phyloP scores from a whole-genome alignment of 768 basidiomycete species.

The Serendipita vermifera region DNA sequence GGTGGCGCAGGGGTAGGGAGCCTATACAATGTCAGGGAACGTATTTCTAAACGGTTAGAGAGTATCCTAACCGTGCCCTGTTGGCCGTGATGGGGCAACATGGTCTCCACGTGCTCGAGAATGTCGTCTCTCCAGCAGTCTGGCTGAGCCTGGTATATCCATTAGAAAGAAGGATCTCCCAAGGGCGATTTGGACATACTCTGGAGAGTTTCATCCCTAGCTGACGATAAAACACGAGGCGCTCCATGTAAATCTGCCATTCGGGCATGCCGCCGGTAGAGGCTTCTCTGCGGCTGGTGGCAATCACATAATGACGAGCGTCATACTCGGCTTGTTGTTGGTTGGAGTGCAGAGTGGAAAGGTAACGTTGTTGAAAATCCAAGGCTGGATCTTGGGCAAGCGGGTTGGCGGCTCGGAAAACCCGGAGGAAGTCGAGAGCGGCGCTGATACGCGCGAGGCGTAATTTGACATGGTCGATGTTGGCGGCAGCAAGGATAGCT shows the following conservation, averaged over 20 bases:
- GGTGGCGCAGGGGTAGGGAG: no score
- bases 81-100: no score
- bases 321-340: background rate
- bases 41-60: no score
- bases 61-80: no score
- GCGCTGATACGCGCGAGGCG: background rate
- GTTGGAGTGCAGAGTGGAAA: background rate
- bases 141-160: background rate
- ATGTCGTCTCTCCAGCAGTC: constrained; percentile 3
- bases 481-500: constrained; percentile 2
- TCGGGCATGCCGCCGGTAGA: background rate
- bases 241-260: constrained; percentile 1
- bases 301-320: background rate
- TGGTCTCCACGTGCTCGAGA: background rate
- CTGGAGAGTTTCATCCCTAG: background rate
- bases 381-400: background rate
- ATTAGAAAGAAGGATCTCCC: no score
- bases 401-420: background rate
- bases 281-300: constrained; percentile 3
- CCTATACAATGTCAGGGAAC: no score
- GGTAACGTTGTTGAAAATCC: background rate
- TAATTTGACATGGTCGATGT: background rate
- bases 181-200: background rate
- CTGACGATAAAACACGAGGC: background rate
- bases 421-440: background rate